phyloP scores from a whole-genome alignment of 23 red algal genomes.

The Cyanidiococcus yangmingshanensis region DNA sequence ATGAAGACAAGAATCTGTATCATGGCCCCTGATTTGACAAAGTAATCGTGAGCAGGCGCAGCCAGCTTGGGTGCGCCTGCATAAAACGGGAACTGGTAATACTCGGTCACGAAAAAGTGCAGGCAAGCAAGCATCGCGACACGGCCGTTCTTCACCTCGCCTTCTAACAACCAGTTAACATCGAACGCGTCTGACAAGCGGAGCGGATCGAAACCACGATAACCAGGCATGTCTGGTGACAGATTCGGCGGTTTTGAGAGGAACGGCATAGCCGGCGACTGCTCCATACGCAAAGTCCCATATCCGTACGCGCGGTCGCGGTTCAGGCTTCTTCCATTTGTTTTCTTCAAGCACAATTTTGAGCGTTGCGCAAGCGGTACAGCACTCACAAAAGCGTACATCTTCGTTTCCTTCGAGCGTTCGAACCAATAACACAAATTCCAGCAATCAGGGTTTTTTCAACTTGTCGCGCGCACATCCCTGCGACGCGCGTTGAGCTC shows the following conservation, averaged over 20 bases:
- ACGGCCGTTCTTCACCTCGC: constrained; percentile 14
- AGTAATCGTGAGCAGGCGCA: constrained; percentile 51
- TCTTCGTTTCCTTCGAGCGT: neutral
- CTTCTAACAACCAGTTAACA: neutral
- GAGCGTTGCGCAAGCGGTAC: neutral
- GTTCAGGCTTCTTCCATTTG: neutral
- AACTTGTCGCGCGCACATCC: neutral
- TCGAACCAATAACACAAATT: neutral
- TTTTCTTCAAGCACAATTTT: neutral
- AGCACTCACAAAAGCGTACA: neutral
- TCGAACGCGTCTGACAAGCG: neutral
- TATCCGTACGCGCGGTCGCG: neutral
- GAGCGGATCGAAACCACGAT: constrained; percentile 14
- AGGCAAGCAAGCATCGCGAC: constrained; percentile 16
- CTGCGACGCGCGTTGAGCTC: neutral
- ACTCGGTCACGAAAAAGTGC: constrained; percentile 21
- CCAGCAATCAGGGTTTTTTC: neutral
- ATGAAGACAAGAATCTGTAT: constrained; percentile 63
- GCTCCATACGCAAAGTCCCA: neutral
- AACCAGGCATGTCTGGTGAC: constrained; percentile 6
- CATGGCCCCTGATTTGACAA: constrained; percentile 66
- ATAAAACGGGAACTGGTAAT: constrained; percentile 14
- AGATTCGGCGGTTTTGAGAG: constrained; percentile 12
- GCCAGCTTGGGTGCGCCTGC: neutral
- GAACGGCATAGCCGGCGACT: constrained; percentile 17